Evolutionary conservation across 192 early-diverging fungal genomes (phyloP).

Genomic region (Allomyces macrogynus): DNA sequence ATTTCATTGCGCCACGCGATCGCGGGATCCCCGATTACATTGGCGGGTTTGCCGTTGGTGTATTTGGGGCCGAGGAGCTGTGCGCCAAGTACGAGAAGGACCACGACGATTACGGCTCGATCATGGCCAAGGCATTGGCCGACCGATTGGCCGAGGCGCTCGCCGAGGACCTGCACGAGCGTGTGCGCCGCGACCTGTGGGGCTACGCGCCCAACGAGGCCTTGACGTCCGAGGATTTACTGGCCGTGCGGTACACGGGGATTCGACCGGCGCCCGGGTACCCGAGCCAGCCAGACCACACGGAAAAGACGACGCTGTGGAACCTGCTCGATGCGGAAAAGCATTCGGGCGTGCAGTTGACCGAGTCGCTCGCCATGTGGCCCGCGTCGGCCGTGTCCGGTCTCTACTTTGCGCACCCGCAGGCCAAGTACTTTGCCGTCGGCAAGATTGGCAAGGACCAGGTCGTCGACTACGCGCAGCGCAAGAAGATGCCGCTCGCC

Average conservation of each 20-base stretch:
- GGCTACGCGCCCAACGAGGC: slow-evolving; percentile 61
- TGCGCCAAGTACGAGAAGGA: slow-evolving; percentile 55
- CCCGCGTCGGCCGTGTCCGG: slow-evolving; percentile 77
- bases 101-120: slow-evolving; percentile 76
- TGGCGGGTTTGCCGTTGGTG: slow-evolving; percentile 73
- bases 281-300: slow-evolving; percentile 87
- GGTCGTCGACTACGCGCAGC: slow-evolving; percentile 50
- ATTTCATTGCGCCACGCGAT: slow-evolving; percentile 71
- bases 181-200: slow-evolving; percentile 72
- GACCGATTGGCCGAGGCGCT: slow-evolving; percentile 85
- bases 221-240: slow-evolving; percentile 54
- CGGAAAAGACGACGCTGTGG: slow-evolving; percentile 90
- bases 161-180: slow-evolving; percentile 75
- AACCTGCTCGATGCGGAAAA: slow-evolving; percentile 55
- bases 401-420: slow-evolving; percentile 47
- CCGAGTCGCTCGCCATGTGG: slow-evolving; percentile 84
- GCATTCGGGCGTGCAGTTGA: slow-evolving; percentile 65
- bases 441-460: slow-evolving; percentile 88
- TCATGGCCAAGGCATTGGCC: slow-evolving; percentile 89
- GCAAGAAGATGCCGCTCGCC: slow-evolving; percentile 40
- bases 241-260: slow-evolving; percentile 83
- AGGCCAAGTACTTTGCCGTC: slow-evolving; percentile 79
- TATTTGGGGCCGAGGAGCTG: slow-evolving; percentile 75
- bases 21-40: slow-evolving; percentile 64
- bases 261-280: slow-evolving; percentile 91